These are phyloP conservation scores for Zalaria sp. DNA, from an alignment of 2,329 filamentous ascomycete genomes.

Conservation along the genomic window DNA sequence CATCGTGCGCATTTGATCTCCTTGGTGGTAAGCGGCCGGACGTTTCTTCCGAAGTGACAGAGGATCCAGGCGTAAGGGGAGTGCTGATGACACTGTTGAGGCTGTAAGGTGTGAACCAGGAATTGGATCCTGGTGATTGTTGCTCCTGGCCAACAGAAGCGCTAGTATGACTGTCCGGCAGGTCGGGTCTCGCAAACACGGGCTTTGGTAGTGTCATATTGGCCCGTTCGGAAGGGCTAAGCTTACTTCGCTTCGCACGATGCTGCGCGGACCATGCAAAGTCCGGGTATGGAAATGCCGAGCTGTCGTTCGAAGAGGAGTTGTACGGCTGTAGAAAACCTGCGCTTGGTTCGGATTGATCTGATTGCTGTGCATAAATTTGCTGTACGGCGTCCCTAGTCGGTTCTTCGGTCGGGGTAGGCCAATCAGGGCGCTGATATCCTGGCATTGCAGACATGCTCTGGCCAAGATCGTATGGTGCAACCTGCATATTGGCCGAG, in stretches of 20 bases:
- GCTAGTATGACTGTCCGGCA: constrained; percentile 4
- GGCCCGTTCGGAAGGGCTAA: constrained; percentile 13
- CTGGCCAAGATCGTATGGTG: too few relatives aligned
- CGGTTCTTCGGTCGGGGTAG: too few relatives aligned
- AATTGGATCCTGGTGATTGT: constrained; percentile 21
- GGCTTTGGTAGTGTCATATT: constrained; percentile 9
- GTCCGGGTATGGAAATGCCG: constrained; percentile 1
- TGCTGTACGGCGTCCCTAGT: too few relatives aligned
- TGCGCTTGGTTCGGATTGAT: too few relatives aligned
- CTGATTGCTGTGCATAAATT: too few relatives aligned
- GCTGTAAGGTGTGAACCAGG: constrained; percentile 22
- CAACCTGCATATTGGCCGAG: too few relatives aligned
- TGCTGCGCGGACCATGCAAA: constrained; percentile 21
- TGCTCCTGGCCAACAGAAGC: constrained; percentile 11
- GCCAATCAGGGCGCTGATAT: too few relatives aligned
- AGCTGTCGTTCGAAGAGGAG: too few relatives aligned
- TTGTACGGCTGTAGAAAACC: too few relatives aligned
- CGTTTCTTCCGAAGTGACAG: constrained; percentile 21
- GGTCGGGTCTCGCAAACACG: constrained; percentile 13
- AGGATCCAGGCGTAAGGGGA: constrained; percentile 30
- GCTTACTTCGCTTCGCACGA: constrained; percentile 19
- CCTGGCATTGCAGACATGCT: too few relatives aligned
- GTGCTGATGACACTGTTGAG: constrained; percentile 23
- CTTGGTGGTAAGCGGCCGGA: constrained; percentile 1
- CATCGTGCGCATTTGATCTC: constrained; percentile 15